Percentiles rank a stretch among this genome's conserved stretches.
Conservation (phyloP, 176 grass and related monocot species). For the Paspalum notatum region DNA sequence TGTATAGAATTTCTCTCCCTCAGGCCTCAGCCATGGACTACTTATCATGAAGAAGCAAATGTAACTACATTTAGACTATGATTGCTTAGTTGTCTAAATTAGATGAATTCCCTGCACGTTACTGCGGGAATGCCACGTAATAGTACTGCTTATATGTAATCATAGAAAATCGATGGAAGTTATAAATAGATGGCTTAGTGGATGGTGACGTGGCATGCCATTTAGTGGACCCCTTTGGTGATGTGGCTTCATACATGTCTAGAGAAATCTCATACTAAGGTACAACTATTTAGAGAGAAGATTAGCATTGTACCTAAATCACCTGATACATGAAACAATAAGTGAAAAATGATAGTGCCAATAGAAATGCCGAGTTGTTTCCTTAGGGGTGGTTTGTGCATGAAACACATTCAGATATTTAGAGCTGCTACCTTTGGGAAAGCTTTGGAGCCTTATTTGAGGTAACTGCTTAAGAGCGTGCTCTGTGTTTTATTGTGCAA, state of each 20-base stretch:
- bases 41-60: neutral
- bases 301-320: neutral
- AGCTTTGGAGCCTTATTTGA: slow-evolving; percentile 14
- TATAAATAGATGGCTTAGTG: too few relatives aligned
- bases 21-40: neutral
- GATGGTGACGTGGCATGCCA: too few relatives aligned
- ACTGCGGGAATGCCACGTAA: too few relatives aligned
- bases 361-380: neutral
- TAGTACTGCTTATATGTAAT: too few relatives aligned
- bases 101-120: too few relatives aligned
- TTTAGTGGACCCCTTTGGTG: too few relatives aligned
- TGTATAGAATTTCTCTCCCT: neutral
- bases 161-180: too few relatives aligned
- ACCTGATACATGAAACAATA: neutral
- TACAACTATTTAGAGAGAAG: too few relatives aligned
- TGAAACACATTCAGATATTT: too few relatives aligned
- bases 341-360: neutral
- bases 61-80: slow-evolving; percentile 7
- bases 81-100: neutral
- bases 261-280: too few relatives aligned
- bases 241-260: too few relatives aligned
- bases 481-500: neutral
- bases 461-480: neutral
- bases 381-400: neutral
- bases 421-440: neutral